phyloP scores from a whole-genome alignment of 495 filamentous ascomycete genomes.

The Xylaria flabelliformis region DNA sequence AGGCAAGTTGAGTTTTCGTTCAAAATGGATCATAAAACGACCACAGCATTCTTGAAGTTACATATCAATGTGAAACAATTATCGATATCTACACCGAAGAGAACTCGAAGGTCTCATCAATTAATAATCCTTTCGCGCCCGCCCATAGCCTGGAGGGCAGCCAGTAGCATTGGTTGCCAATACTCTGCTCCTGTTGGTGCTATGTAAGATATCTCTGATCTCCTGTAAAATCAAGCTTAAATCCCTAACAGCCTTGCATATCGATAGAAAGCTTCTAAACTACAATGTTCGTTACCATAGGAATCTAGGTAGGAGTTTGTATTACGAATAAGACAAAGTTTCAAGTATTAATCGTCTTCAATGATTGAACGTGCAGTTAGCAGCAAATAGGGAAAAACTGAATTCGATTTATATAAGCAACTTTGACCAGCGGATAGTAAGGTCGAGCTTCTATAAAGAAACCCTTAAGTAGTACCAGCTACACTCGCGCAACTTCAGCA shows the following conservation, averaged over 20 bases:
- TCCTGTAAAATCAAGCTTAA: too few species aligned
- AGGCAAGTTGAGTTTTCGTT: background rate
- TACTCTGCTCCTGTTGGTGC: too few species aligned
- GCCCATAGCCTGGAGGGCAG: background rate
- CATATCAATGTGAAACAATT: background rate
- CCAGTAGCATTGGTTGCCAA: background rate
- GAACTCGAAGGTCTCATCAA: background rate
- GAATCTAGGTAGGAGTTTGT: too few species aligned
- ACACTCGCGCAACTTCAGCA: background rate
- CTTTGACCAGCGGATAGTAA: background rate
- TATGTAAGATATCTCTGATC: too few species aligned
- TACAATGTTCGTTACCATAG: too few species aligned
- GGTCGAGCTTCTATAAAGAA: background rate
- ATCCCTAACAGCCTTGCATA: too few species aligned
- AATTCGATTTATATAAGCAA: background rate
- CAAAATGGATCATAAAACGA: background rate
- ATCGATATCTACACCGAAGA: background rate
- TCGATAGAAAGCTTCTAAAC: too few species aligned
- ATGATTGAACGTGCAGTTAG: too few species aligned
- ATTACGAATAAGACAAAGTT: too few species aligned
- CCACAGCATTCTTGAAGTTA: background rate
- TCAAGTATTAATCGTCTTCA: too few species aligned
- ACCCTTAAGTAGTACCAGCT: background rate
- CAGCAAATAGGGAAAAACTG: background rate
- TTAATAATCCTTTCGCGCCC: background rate